Base-by-base conservation (phyloP, 352 stramenopile species). In the Pythium biforme region DNA sequence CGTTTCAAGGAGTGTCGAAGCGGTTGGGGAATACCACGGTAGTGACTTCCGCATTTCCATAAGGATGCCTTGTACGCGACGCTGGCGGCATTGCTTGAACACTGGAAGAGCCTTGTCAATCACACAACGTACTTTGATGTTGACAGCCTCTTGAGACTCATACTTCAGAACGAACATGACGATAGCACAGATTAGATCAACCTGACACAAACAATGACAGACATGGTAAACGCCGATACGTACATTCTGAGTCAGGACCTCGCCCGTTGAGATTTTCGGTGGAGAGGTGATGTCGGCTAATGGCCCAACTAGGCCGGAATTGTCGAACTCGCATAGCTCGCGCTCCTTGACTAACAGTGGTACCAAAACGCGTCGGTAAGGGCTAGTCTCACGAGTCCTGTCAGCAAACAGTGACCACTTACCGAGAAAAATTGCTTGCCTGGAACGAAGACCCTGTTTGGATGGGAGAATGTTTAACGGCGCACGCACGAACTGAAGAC, bases 11-110 rank as follows among this genome's bases (percentile, higher is more conserved):
- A 37, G 19, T 46, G 41, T 39, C 5, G 55, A 37, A 29, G 14
- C 37, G 9, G 14, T 43, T 12, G 37, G 8, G 11, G 6, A 15
- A n/a, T 12, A 43, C 59, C 62, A 70, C 6, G 59, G 55, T 3
- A 87, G 33, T 5, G 77, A 64, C 7, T 63, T 68, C 25, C 77
- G 68, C 46, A 72, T 81, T 19, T 66, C 54, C 19, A 33, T 37
- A 12, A 87, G 40, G 31, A 77, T 68, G 46, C 73, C 63, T 11
- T 57, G 59, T 25, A 87, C 72, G 59, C 77, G 66, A 40, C 62
- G 62, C 31, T 62, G 59, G 64, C 88, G 74, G 40, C 79, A 86
- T 40, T 62, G 37, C 59, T 86, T 54, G 20, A 88, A 58, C 2
- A 64, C 39, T 9, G 66, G 67, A 12, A 77, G 33, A 12, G 76